These are phyloP conservation scores for Penicillium paradoxum DNA, from an alignment of 495 filamentous ascomycete species.

Conservation along the genomic window DNA sequence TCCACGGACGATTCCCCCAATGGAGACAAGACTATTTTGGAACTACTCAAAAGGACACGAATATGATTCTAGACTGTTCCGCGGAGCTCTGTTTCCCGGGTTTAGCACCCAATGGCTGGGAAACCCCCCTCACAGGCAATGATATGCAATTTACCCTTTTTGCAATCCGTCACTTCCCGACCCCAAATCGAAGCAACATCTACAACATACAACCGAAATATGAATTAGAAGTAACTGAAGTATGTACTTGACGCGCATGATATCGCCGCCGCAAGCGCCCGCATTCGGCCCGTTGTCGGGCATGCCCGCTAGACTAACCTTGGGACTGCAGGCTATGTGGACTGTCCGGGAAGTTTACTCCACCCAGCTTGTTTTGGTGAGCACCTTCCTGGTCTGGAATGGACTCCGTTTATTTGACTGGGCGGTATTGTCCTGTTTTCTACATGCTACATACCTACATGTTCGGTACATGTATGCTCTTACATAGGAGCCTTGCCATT, in stretches of 20 bases:
- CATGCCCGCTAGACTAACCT: slow-evolving; percentile 29
- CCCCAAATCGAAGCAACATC: no score
- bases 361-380: not conserved
- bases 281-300: slow-evolving; percentile 32
- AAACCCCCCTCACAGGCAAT: no score
- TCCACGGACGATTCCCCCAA: not conserved
- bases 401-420: slow-evolving; percentile 9
- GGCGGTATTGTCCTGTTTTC: slow-evolving; percentile 2
- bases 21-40: not conserved
- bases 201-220: not conserved
- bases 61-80: slow-evolving; percentile 1
- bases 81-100: not conserved
- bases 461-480: no score
- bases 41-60: not conserved
- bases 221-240: not conserved
- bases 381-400: slow-evolving; percentile 27
- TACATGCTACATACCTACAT: not conserved
- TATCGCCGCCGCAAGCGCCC: slow-evolving; percentile 18
- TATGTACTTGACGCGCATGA: slow-evolving; percentile 6
- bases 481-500: no score
- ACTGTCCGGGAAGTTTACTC: slow-evolving; percentile 11
- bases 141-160: not conserved
- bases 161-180: not conserved
- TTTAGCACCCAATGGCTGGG: not conserved
- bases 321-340: slow-evolving; percentile 16